Base-by-base conservation (phyloP, 192 early-diverging fungal genomes). In the Cetraspora pellucida region DNA sequence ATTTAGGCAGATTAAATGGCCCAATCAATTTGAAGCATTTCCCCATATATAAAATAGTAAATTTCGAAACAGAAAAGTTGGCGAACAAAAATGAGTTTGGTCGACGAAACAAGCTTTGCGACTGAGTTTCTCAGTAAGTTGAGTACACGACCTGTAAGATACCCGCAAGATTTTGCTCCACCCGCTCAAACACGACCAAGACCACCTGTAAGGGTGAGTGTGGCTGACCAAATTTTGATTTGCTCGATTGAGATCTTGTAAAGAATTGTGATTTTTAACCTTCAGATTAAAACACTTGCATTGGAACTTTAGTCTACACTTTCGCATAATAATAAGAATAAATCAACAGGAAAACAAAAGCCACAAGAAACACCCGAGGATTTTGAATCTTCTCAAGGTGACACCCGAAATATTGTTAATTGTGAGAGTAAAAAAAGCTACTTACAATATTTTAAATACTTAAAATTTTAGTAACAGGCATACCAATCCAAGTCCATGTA, bases 401-500 rank as follows among this genome's bases (percentile, higher is more conserved):
- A 37, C 0, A 37, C 7, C 3, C 37, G 37, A 37, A 37, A 37
- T 7, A 7, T 37, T 37, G 37, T 37, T 37, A 37, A 37, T 37
- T 37, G 37, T 17, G 7, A 28, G 17, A 10, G 10, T n/a, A 7
- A 65, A 19, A 65, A 44, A n/a, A 19, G 16, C 3, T 2, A 45
- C n/a, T 9, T 16, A 44, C 9, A n/a, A 37, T 43, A n/a, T 43
- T 65, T 44, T 65, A 10, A 10, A 13, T n/a, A 31, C 14, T 67
- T 16, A 23, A 11, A 68, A 47, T 45, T 66, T 17, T 66, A 37
- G 11, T 4, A 30, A 3, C 21, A 76, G 74, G 49, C 17, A n/a
- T 14, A 55, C 45, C 27, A 14, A 82, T 86, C 43, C 69, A 86
- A 25, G 77, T 86, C 54, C 80, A 77, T 1, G 74, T 84, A 64